Evolutionary conservation across 2,329 filamentous ascomycete genomes (phyloP).

Genomic region (Trichoderma polysporum): DNA sequence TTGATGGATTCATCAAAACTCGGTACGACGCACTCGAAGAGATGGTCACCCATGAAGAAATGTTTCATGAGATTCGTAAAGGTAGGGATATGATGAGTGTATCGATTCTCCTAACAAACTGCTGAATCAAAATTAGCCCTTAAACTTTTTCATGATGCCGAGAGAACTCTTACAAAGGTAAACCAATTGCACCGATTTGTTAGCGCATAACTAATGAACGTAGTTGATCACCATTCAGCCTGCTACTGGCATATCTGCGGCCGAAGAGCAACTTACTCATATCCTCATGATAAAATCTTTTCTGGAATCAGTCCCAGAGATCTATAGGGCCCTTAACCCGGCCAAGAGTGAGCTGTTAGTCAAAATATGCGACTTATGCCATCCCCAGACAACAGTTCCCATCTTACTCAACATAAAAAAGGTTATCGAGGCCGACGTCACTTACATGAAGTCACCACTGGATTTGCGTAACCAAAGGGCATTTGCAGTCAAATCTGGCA

Average conservation of each 20-base stretch:
- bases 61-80: conserved; percentile 75
- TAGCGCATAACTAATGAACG: not conserved
- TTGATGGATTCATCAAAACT: conserved; percentile 62
- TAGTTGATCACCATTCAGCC: conserved; percentile 75
- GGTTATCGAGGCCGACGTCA: conserved; percentile 78
- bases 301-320: conserved; percentile 62
- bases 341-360: conserved; percentile 63
- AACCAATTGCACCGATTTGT: not conserved
- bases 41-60: conserved; percentile 75
- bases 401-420: conserved; percentile 65
- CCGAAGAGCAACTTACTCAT: conserved; percentile 81
- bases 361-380: conserved; percentile 69
- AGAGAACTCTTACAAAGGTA: conserved; percentile 75
- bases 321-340: conserved; percentile 67
- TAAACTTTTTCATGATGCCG: conserved; percentile 73
- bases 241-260: conserved; percentile 63
- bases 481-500: conserved; percentile 83
- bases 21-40: conserved; percentile 85
- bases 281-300: conserved; percentile 86
- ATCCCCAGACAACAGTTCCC: conserved; percentile 57
- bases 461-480: conserved; percentile 87
- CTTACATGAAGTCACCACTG: conserved; percentile 73
- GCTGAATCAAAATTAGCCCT: conserved; percentile 51
- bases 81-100: conserved; percentile 42
- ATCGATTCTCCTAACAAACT: not conserved